phyloP scores from a whole-genome alignment of 352 stramenopile species.

The Phytophthora palmivora region DNA sequence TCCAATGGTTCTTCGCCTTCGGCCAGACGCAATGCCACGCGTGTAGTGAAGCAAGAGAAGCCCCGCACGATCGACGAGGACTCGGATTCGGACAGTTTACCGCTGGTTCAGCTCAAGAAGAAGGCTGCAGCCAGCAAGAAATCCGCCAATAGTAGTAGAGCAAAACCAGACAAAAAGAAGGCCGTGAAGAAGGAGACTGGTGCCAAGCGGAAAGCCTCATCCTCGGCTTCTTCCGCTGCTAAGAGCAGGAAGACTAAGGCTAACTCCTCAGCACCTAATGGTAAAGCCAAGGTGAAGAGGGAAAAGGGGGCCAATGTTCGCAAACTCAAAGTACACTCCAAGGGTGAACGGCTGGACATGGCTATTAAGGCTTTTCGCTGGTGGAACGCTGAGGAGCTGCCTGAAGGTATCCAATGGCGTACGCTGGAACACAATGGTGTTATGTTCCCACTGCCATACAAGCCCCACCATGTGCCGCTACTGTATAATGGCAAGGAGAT shows the following conservation, averaged over 20 bases:
- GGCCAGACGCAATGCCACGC: conserved; percentile 4
- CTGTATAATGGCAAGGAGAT: conserved; percentile 95
- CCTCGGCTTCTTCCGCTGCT: conserved; percentile 22
- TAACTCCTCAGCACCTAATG: conserved; percentile 25
- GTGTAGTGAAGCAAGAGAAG: conserved; percentile 41
- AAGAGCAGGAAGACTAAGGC: conserved; percentile 61
- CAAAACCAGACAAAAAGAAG: conserved; percentile 35
- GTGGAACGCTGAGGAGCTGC: conserved; percentile 97
- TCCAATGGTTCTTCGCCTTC: conserved; percentile 22
- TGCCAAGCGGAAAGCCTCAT: conserved; percentile 64
- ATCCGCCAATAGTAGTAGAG: conserved; percentile 22
- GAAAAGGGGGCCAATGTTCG: conserved; percentile 59
- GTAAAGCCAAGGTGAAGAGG: conserved; percentile 60
- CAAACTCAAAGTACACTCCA: conserved; percentile 95
- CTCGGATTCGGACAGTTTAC: conserved; percentile 81
- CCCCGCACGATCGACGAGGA: conserved; percentile 52
- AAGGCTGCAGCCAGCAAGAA: conserved; percentile 62
- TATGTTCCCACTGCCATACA: conserved; percentile 96
- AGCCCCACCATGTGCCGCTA: conserved; percentile 96
- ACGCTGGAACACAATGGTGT: conserved; percentile 99
- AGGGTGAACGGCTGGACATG: conserved; percentile 94
- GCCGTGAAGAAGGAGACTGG: conserved; percentile 54
- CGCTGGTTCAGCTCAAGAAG: conserved; percentile 88
- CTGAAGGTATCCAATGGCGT: conserved; percentile 96
- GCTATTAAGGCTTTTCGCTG: conserved; percentile 99